These are phyloP conservation scores for Gigaspora rosea DNA, from an alignment of 192 early-diverging fungal species.

Conservation along the genomic window DNA sequence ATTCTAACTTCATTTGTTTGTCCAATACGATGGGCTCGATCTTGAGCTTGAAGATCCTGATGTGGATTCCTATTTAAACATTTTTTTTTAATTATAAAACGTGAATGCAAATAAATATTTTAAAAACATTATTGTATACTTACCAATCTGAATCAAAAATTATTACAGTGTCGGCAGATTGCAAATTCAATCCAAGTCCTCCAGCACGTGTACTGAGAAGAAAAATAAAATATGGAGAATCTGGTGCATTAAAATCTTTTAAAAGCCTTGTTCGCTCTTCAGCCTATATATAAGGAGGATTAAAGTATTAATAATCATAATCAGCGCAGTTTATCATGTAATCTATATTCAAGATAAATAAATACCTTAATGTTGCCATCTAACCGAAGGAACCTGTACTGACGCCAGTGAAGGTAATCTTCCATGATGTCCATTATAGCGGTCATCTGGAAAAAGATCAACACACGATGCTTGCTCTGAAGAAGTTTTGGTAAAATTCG, in stretches of 20 bases:
- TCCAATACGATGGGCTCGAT: slow-evolving; percentile 99
- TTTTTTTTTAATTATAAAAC: too few species aligned
- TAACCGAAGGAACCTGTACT: slow-evolving; percentile 76
- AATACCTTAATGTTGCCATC: slow-evolving; percentile 84
- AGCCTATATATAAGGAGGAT: slow-evolving; percentile 37
- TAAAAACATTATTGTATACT: slow-evolving; percentile 2
- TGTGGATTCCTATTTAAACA: slow-evolving; percentile 76
- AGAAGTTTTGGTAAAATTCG: slow-evolving; percentile 89
- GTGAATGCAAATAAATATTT: not conserved
- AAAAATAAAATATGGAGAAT: slow-evolving; percentile 85
- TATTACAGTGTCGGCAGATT: slow-evolving; percentile 92
- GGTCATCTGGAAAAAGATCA: slow-evolving; percentile 85
- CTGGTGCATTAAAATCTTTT: slow-evolving; percentile 78
- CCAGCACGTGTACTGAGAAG: slow-evolving; percentile 94
- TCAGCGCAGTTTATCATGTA: too few species aligned
- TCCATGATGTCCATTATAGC: slow-evolving; percentile 97
- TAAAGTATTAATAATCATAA: too few species aligned
- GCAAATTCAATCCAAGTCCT: slow-evolving; percentile 57
- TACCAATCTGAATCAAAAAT: slow-evolving; percentile 98
- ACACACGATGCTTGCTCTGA: slow-evolving; percentile 74
- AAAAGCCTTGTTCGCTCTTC: slow-evolving; percentile 84
- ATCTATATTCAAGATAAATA: too few species aligned
- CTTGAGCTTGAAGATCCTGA: slow-evolving; percentile 98
- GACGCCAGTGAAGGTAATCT: slow-evolving; percentile 83
- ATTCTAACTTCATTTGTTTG: slow-evolving; percentile 99